Conservation (phyloP, 2,329 filamentous ascomycete genomes). For the Trichoderma harzianum region DNA sequence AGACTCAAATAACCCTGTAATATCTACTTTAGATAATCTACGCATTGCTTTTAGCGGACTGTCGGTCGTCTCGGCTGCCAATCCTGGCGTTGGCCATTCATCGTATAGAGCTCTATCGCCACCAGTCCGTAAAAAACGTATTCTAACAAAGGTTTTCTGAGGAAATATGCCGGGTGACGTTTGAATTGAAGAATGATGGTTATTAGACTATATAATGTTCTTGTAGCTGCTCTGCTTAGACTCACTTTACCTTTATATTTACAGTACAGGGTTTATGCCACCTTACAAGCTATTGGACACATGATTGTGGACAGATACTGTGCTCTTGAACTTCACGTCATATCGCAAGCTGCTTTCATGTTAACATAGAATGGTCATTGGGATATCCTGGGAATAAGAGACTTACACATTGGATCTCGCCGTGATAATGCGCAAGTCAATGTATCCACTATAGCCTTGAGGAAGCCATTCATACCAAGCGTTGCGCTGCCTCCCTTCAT, state of each 20-base stretch:
- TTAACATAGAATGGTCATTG: not conserved
- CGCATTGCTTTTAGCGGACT: not conserved
- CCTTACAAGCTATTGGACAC: not conserved
- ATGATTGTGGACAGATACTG: not conserved
- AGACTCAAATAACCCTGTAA: not conserved
- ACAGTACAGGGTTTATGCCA: not conserved
- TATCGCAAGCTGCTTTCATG: not conserved
- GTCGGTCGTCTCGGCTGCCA: not conserved
- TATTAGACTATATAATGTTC: not conserved
- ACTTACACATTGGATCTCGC: conserved; percentile 2
- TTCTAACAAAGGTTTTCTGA: not conserved
- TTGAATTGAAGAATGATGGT: not conserved
- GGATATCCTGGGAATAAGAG: not conserved
- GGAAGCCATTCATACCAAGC: conserved; percentile 8
- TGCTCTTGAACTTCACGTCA: not conserved
- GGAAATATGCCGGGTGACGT: not conserved
- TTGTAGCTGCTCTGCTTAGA: not conserved
- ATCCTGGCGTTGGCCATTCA: not conserved
- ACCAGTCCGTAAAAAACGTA: not conserved
- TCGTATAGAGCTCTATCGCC: not conserved
- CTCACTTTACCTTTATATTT: not conserved
- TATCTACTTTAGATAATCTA: not conserved
- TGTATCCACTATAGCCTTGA: not conserved
- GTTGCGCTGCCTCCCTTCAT: conserved; percentile 7
- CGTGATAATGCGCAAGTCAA: not conserved